Evolutionary conservation across 805 yeast species (phyloP), one percentile per base, ranked within the genome.

Genomic region (Schizosaccharomyces octosporus): DNA sequence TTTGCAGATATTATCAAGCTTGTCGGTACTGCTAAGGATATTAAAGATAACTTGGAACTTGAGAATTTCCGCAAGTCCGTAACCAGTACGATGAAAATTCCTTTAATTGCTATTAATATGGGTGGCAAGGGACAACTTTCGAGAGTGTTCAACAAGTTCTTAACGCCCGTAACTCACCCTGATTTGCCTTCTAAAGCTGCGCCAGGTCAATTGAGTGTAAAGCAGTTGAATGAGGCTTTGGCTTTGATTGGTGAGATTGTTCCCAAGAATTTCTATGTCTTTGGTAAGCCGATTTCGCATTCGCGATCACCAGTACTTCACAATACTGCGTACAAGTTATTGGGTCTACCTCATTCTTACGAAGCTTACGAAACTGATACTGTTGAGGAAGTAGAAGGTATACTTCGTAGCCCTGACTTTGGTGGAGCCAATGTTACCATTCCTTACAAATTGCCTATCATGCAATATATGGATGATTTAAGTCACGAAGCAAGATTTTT

Each of bases 401-500:
- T 64, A 7, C 54, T 59, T 13, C 41, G 48, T 7, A 60, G 61
- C 19, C 61, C 59, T 9, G 68, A 73, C 7, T 84, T 93, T 67
- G 97, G 97, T 59, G 99, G 98, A n/a, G 81, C 85, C 64, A 89
- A 95, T 4, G 87, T 93, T 6, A 93, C 98, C 1, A 90, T 90
- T 69, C 99, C 99, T 3, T 75, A 90, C 69, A 93, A 93, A 70
- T 69, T 87, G 62, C 94, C 84, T 63, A 82, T 90, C 64, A 81
- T 85, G 74, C 76, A 81, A 65, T 78, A 79, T 65, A 77, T 84
- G 65, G 75, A 76, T 64, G 82, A 79, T 63, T 73, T 90, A 54
- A 78, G 87, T 6, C 83, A 79, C n/a, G 80, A 94, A 19, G 97
- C 95, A 17, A 70, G 76, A 64, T 66, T 71, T n/a, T 87, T 93